Evolutionary conservation across 1,284 basidiomycete species (phyloP).

Genomic region (Irpex sp.): DNA sequence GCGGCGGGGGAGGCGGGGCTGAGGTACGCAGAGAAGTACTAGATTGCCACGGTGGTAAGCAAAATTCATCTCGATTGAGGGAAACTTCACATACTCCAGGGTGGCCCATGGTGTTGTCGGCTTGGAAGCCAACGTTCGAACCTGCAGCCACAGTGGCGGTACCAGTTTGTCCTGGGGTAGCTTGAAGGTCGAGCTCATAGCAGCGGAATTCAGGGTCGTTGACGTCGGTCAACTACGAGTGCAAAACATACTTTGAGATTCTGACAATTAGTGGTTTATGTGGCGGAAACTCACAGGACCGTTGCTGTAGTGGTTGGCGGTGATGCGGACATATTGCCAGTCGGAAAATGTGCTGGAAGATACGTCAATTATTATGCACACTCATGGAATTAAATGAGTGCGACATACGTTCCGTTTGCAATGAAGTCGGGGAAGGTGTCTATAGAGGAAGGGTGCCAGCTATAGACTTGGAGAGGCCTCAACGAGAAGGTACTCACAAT

Average conservation of each 20-base stretch:
- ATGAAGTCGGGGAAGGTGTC: constrained; percentile 22
- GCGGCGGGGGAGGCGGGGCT: constrained; percentile 34
- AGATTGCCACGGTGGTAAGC: background rate
- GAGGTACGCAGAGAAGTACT: constrained; percentile 40
- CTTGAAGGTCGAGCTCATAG: constrained; percentile 35
- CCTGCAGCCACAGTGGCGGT: constrained; percentile 36
- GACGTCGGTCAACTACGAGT: constrained; percentile 35
- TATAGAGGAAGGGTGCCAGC: background rate
- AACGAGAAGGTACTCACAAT: constrained; percentile 10
- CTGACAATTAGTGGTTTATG: too few species aligned
- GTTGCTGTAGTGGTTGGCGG: constrained; percentile 37
- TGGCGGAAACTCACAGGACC: constrained; percentile 28
- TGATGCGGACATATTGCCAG: constrained; percentile 40
- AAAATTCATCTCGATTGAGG: background rate
- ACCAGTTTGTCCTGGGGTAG: constrained; percentile 28
- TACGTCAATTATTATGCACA: background rate
- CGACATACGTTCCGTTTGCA: constrained; percentile 10
- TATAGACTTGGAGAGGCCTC: background rate
- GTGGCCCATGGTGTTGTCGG: constrained; percentile 24
- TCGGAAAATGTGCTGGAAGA: constrained; percentile 15
- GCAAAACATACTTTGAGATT: background rate
- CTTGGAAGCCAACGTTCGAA: constrained; percentile 25
- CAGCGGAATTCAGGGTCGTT: constrained; percentile 39
- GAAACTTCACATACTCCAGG: constrained; percentile 26
- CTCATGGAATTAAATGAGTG: background rate